Base-by-base conservation (phyloP, 371 early-diverging fungal species). In the Mortierella sp. region DNA sequence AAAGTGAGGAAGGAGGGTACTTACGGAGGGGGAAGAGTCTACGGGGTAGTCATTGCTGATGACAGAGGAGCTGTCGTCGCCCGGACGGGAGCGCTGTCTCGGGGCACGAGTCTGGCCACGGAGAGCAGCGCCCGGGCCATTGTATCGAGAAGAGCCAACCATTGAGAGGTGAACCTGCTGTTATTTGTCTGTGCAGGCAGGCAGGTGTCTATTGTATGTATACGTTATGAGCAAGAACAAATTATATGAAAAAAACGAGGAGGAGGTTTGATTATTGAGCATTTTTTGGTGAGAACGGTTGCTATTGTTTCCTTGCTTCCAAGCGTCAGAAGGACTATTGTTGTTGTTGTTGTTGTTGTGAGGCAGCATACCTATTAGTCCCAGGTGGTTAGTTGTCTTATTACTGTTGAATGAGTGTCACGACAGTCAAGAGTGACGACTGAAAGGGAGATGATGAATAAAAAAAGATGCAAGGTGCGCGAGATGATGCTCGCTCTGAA, bases 101-200 rank as follows among this genome's bases (percentile, higher is more conserved):
- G 84, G 85, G n/a, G 77, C 79, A 24, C 85, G 75, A 38, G 85
- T 79, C 44, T 85, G 85, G 43, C 79, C 79, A 55, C 85, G 85
- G 58, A 85, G 82, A 32, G 73, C 78, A 3, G 85, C 85, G 46
- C 85, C 85, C 55, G 85, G 85, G 74, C 85, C 85, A 60, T 78
- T 78, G 72, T 85, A 85, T 46, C 85, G 78, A 49, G 78, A 74
- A 44, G 77, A 54, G 51, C 77, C 77, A 21, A 71, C 70, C 77
- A 77, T 76, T 35, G 38, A 68, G 41, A 63, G 68, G 68, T 41
- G 43, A 68, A 68, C 68, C 68, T 41, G 41, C 68, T 8, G 12
- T 35, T 18, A 46, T 46, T 21, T 51, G 21, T 21, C 41, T 41
- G 41, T 41, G 41, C 41, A 41, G 41, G 51, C 21, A 51, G 21